phyloP scores from a whole-genome alignment of 345 rosid genomes.

The Eucalyptus tenuipes region DNA sequence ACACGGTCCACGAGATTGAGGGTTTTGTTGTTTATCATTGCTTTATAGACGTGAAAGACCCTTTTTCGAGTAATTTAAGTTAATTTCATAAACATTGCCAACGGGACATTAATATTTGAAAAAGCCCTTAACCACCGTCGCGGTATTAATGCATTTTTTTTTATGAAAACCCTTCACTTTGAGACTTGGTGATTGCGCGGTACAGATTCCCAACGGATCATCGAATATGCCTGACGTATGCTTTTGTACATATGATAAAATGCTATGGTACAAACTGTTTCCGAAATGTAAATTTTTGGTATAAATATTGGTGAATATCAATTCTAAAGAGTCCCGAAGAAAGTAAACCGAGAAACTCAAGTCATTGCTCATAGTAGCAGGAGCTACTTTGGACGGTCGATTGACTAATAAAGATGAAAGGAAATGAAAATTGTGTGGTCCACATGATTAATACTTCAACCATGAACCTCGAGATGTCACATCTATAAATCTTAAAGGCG shows the following conservation, averaged over 20 bases:
- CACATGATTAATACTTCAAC: neutral
- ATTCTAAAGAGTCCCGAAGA: neutral
- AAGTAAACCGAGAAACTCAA: neutral
- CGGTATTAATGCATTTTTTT: no score
- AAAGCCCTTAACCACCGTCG: neutral
- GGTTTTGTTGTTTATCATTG: neutral
- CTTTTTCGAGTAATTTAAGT: no score
- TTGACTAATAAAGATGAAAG: neutral
- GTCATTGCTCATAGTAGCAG: neutral
- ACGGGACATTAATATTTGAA: no score
- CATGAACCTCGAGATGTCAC: neutral
- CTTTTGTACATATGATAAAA: neutral
- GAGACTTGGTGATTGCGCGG: neutral
- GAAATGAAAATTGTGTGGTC: neutral
- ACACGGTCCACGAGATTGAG: neutral
- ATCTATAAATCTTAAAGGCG: neutral
- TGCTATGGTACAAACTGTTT: neutral
- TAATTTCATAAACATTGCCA: neutral
- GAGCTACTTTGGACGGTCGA: neutral
- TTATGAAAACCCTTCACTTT: neutral
- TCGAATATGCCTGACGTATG: neutral
- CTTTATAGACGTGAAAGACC: neutral
- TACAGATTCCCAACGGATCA: neutral
- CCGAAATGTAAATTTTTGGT: neutral
- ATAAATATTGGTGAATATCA: neutral